These are phyloP conservation scores for Alternaria burnsii DNA, from an alignment of 2,329 filamentous ascomycete genomes.

Conservation along the genomic window DNA sequence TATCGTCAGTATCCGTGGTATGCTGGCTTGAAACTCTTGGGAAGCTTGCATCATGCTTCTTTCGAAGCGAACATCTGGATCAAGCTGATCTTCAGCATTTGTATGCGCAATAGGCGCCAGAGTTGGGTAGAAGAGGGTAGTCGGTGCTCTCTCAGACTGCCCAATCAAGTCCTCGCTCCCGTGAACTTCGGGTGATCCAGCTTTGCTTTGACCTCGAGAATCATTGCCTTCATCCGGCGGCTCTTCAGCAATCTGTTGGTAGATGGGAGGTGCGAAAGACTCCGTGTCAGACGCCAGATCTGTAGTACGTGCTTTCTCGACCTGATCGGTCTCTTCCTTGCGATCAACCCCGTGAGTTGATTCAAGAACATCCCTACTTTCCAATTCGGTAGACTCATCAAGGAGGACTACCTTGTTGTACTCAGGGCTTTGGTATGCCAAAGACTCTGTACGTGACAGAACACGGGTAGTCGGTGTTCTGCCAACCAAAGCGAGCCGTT, in stretches of 20 bases:
- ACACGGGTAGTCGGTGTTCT: not conserved
- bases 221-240: not conserved
- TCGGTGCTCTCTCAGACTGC: conserved; percentile 13
- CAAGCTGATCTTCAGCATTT: not conserved
- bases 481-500: not conserved
- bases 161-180: not conserved
- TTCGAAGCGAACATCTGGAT: not conserved
- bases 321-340: not conserved
- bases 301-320: not conserved
- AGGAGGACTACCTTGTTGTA: not conserved
- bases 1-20: conserved; percentile 11
- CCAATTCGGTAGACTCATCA: not conserved
- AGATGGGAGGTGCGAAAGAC: not conserved
- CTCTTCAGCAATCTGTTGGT: not conserved
- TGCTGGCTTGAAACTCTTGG: conserved; percentile 6
- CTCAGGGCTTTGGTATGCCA: not conserved
- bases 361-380: not conserved
- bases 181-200: not conserved
- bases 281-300: not conserved
- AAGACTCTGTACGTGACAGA: not conserved
- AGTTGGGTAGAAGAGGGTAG: conserved; percentile 13
- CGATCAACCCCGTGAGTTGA: not conserved
- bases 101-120: conserved; percentile 8
- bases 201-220: not conserved
- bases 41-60: not conserved